Percentiles rank a stretch among this genome's conserved stretches.
phyloP scores from a whole-genome alignment of 202 grass and related monocot genomes.

The Schoenoplectus tabernaemontani region DNA sequence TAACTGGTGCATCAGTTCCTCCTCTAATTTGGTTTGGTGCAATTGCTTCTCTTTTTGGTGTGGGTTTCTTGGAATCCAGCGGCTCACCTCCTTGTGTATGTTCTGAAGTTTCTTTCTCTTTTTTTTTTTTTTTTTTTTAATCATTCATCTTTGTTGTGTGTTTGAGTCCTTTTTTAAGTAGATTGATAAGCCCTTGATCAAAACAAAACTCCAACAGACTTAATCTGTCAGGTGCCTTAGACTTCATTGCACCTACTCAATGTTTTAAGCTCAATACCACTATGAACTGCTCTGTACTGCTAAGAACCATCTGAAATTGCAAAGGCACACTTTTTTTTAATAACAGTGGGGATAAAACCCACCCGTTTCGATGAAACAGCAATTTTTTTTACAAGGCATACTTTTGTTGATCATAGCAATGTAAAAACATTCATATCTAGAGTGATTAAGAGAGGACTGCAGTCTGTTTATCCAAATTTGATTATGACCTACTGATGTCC shows the following conservation, averaged over 20 bases:
- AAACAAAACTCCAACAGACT: not conserved
- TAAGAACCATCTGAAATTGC: not conserved
- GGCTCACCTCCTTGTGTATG: constrained; percentile 82
- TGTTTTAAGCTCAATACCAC: not conserved
- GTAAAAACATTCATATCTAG: not conserved
- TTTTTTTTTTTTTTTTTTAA: not conserved
- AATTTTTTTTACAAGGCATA: too few relatives aligned
- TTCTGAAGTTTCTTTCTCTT: not conserved
- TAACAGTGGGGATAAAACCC: too few relatives aligned
- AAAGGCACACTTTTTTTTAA: too few relatives aligned
- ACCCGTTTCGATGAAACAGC: too few relatives aligned
- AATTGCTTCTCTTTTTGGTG: constrained; percentile 47
- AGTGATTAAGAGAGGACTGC: not conserved
- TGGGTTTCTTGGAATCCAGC: constrained; percentile 66
- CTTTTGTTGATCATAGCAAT: not conserved
- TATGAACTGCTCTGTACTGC: not conserved
- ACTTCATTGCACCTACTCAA: not conserved
- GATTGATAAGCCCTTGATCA: not conserved
- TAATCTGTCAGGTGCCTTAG: not conserved
- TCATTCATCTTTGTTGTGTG: not conserved
- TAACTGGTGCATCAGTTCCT: constrained; percentile 55
- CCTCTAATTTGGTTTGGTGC: constrained; percentile 71
- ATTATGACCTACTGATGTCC: constrained; percentile 10
- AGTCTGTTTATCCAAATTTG: not conserved
- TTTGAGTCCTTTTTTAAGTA: not conserved